Evolutionary conservation across 805 yeast species (phyloP).

Genomic region (Sugiyamaella qingdaonensis): DNA sequence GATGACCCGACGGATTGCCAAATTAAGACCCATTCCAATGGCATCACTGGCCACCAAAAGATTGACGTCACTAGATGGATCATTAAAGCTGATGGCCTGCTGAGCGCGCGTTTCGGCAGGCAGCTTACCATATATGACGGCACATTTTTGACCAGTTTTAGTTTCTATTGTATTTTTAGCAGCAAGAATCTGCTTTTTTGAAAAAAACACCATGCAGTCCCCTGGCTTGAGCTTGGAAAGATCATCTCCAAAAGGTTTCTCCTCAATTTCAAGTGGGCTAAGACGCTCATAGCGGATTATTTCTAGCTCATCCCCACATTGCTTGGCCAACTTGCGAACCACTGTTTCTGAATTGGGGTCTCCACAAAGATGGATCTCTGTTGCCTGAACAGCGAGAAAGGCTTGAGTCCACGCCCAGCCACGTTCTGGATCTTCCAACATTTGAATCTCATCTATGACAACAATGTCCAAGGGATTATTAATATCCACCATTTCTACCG

Average conservation of each 20-base stretch:
- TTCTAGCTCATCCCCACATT: slow-evolving; percentile 79
- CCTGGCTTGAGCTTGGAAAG: slow-evolving; percentile 48
- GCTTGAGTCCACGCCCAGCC: slow-evolving; percentile 97
- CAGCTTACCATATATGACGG: slow-evolving; percentile 89
- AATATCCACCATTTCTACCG: slow-evolving; percentile 88
- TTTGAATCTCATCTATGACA: slow-evolving; percentile 92
- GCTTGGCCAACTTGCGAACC: slow-evolving; percentile 50
- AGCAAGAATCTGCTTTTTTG: slow-evolving; percentile 66
- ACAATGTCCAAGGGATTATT: slow-evolving; percentile 72
- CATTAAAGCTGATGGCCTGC: slow-evolving; percentile 76
- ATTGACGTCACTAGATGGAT: slow-evolving; percentile 61
- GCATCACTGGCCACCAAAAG: slow-evolving; percentile 95
- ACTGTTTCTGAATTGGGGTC: slow-evolving; percentile 80
- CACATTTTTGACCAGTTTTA: slow-evolving; percentile 59
- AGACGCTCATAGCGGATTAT: slow-evolving; percentile 69
- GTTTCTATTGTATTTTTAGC: slow-evolving; percentile 66
- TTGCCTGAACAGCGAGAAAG: slow-evolving; percentile 77
- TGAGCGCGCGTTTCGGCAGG: slow-evolving; percentile 92
- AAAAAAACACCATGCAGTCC: slow-evolving; percentile 86
- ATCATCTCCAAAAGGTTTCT: slow-evolving; percentile 32
- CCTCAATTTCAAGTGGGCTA: slow-evolving; percentile 61
- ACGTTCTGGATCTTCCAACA: slow-evolving; percentile 74
- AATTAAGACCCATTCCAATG: slow-evolving; percentile 93
- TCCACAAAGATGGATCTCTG: slow-evolving; percentile 89
- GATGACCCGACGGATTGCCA: slow-evolving; percentile 75